These are phyloP conservation scores for Apiotrichum sp. DNA, from an alignment of 1,284 basidiomycete genomes.

Conservation along the genomic window DNA sequence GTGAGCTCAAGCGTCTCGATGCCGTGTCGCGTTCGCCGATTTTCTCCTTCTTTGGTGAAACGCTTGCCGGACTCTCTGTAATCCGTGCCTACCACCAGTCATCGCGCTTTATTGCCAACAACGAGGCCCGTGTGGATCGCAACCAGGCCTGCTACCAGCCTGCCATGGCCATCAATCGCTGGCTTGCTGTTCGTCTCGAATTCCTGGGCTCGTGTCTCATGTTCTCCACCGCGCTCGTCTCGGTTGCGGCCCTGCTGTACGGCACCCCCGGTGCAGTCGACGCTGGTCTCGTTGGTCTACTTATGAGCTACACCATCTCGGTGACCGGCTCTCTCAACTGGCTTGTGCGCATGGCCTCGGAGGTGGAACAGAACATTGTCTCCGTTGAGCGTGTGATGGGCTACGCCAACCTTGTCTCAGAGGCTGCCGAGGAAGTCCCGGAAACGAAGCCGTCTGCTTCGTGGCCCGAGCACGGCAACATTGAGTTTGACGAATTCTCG, in stretches of 20 bases:
- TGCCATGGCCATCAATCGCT: constrained; percentile 52
- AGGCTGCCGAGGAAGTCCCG: constrained; percentile 68
- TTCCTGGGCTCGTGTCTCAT: constrained; percentile 78
- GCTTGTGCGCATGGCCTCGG: constrained; percentile 82
- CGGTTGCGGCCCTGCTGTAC: constrained; percentile 65
- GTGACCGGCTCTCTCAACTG: constrained; percentile 72
- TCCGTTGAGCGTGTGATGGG: constrained; percentile 64
- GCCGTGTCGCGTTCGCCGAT: constrained; percentile 85
- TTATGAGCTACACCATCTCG: constrained; percentile 77
- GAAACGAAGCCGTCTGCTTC: constrained; percentile 55
- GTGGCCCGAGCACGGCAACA: constrained; percentile 72
- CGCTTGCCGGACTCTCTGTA: constrained; percentile 72
- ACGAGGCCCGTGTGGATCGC: constrained; percentile 61
- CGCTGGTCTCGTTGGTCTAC: constrained; percentile 84
- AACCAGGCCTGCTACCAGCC: constrained; percentile 53
- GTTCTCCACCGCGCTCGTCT: constrained; percentile 63
- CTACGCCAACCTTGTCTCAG: constrained; percentile 66
- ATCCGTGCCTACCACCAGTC: constrained; percentile 74
- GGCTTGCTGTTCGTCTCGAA: constrained; percentile 55
- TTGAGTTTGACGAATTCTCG: constrained; percentile 73
- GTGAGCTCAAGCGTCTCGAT: constrained; percentile 87
- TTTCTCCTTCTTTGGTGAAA: constrained; percentile 81
- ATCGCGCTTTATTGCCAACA: constrained; percentile 65
- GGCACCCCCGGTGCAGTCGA: constrained; percentile 57
- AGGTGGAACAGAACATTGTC: constrained; percentile 91